Evolutionary conservation across 2,329 filamentous ascomycete species (phyloP).

Genomic region (Sclerotiophoma versabilis): DNA sequence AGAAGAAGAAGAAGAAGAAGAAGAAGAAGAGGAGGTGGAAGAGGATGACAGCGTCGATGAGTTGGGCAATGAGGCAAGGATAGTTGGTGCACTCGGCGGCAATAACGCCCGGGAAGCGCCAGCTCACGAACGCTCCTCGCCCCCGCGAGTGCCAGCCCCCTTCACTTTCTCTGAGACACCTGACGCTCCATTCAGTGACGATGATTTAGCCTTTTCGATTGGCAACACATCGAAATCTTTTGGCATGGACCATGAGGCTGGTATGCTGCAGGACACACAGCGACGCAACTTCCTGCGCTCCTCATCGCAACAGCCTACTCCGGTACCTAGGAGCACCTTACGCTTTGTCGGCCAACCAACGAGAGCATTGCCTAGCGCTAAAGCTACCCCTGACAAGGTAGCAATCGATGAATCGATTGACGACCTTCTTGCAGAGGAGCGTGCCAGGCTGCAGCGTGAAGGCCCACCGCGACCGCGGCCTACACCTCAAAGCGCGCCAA

Average conservation of each 20-base stretch:
- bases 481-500: background rate
- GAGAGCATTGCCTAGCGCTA: background rate
- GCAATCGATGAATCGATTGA: conserved; percentile 21
- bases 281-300: conserved; percentile 3
- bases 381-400: conserved; percentile 2
- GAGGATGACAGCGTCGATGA: conserved; percentile 26
- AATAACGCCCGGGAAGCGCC: conserved; percentile 17
- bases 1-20: conserved; percentile 18
- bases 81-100: conserved; percentile 21
- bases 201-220: conserved; percentile 29
- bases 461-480: conserved; percentile 12
- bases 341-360: background rate
- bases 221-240: conserved; percentile 45
- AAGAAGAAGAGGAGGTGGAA: no score
- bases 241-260: conserved; percentile 42
- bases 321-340: background rate
- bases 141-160: conserved; percentile 15
- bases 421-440: conserved; percentile 28
- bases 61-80: conserved; percentile 19
- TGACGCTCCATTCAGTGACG: conserved; percentile 28
- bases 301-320: conserved; percentile 10
- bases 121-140: conserved; percentile 8
- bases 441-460: conserved; percentile 24
- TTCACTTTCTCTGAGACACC: conserved; percentile 30
- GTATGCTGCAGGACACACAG: conserved; percentile 29